Evolutionary conservation across 202 grass and related monocot species (phyloP), one percentile per base, ranked within the genome.

Genomic region (Hordeum pubiflorum): DNA sequence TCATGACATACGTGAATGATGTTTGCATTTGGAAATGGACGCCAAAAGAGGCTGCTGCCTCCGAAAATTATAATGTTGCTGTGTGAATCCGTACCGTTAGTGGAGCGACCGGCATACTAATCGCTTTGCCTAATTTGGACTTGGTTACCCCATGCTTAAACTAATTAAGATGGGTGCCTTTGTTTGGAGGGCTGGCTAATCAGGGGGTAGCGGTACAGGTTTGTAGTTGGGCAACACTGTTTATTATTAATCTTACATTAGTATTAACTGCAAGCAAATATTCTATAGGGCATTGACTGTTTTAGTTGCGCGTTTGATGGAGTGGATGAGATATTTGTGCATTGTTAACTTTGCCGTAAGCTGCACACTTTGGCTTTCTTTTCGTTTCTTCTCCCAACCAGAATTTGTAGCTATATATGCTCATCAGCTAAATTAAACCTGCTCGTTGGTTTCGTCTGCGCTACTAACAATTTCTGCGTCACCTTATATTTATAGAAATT

Each of bases 31-130:
- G 70, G 52, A 44, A 72, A 58, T 23, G 44, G 37, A 20, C 43
- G 66, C 64, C 54, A 3, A 64, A 55, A 70, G 67, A 5, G 26
- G 40, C 27, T 8, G 5, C 36, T 54, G 5, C 17, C 46, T 11
- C 32, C 14, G 8, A 57, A 72, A 73, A 63, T 31, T 79, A 62
- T 64, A 54, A 36, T 18, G 8, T 8, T 12, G 8, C 0, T 18
- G 63, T 73, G 29, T 77, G 63, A 71, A 76, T 86, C 84, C 76
- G 75, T 90, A 90, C 83, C 63, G 63, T 80, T 77, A 84, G 70
- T 57, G 56, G 33, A 84, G 52, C 80, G 22, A 90, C 80, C 46
- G 67, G 65, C 4, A n/a, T 72, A 67, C 78, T 50, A 70, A 4
- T 70, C 58, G 23, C 11, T 18, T 82, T 74, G 67, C 66, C 66